These are phyloP conservation scores for Botrytis hyacinthi DNA, from an alignment of 2,329 filamentous ascomycete species.

Conservation along the genomic window DNA sequence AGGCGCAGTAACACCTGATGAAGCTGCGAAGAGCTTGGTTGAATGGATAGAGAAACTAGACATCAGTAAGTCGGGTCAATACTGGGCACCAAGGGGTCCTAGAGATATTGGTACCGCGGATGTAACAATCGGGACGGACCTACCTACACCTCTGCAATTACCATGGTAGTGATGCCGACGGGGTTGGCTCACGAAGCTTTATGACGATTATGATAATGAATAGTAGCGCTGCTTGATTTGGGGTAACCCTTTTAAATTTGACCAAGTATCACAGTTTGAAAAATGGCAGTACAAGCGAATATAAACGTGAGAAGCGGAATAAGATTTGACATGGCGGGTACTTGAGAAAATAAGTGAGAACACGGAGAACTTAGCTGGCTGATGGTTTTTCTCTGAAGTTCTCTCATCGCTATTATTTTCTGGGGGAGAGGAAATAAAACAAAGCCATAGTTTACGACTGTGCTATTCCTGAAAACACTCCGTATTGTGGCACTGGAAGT, in stretches of 20 bases:
- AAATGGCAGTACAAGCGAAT: neutral
- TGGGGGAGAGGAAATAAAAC: neutral
- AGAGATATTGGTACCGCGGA: constrained; percentile 69
- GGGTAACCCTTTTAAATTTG: neutral
- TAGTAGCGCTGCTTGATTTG: neutral
- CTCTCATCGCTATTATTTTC: neutral
- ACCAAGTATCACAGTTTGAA: neutral
- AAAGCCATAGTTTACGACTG: neutral
- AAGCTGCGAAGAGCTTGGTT: constrained; percentile 60
- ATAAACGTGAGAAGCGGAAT: neutral
- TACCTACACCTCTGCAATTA: constrained; percentile 63
- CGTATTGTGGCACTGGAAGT: neutral
- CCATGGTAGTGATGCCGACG: constrained; percentile 52
- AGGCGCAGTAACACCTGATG: constrained; percentile 68
- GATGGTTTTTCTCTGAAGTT: too few relatives aligned
- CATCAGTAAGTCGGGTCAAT: constrained; percentile 65
- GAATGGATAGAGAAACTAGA: constrained; percentile 62
- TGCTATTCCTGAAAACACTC: neutral
- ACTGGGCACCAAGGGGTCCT: constrained; percentile 70
- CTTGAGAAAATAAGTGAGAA: too few relatives aligned
- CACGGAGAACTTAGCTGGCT: too few relatives aligned
- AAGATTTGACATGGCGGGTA: neutral
- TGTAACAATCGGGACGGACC: constrained; percentile 56
- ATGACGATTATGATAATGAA: neutral
- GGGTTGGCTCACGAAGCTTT: neutral